Conservation (phyloP, 2,329 filamentous ascomycete species). For the Talaromyces rugulosus region DNA sequence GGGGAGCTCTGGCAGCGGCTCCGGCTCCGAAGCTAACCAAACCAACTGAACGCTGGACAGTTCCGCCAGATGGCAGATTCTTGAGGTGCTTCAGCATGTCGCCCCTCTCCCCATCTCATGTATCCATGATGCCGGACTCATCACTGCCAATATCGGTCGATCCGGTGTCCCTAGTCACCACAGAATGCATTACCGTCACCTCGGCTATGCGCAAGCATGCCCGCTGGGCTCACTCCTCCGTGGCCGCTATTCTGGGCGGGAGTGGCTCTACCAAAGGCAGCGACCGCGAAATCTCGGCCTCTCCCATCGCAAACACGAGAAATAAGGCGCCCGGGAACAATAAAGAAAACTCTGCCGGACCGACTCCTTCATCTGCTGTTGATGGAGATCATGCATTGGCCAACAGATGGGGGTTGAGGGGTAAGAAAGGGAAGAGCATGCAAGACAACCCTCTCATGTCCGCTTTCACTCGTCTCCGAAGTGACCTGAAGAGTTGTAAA, state of each 20-base stretch:
- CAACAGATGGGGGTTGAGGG: conserved; percentile 87
- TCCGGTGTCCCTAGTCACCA: conserved; percentile 88
- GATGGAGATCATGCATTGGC: conserved; percentile 52
- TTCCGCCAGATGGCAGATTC: conserved; percentile 14
- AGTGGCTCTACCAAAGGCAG: conserved; percentile 45
- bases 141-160: conserved; percentile 75
- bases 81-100: not conserved
- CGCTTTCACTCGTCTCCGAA: conserved; percentile 83
- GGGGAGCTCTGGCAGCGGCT: conserved; percentile 21
- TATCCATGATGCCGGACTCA: conserved; percentile 28
- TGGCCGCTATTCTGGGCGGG: conserved; percentile 89
- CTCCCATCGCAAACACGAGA: conserved; percentile 31
- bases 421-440: conserved; percentile 94
- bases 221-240: conserved; percentile 91
- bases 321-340: conserved; percentile 14
- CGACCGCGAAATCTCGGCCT: conserved; percentile 40
- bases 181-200: conserved; percentile 97
- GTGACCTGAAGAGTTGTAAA: conserved; percentile 83
- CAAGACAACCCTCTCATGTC: conserved; percentile 96
- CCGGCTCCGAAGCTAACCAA: conserved; percentile 8
- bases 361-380: conserved; percentile 19
- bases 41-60: not conserved
- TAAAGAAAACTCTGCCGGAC: not conserved
- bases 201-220: conserved; percentile 98
- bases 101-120: conserved; percentile 2